phyloP scores from a whole-genome alignment of 306 rosid genomes.

The Prunus persica region Prunus_persica_NCBIv2 NC_034012.1:22537501-22538000 shows the following conservation, averaged over 20 bases:
- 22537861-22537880: constrained; percentile 9
- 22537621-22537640: neutral
- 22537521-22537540: neutral
- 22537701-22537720: neutral
- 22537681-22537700: neutral
- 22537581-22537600: neutral
- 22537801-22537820: neutral
- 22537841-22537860: neutral
- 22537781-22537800: neutral
- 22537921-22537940: constrained; percentile 51
- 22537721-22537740: neutral
- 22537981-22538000: constrained; percentile 42
- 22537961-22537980: constrained; percentile 37
- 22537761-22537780: neutral
- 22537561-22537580: neutral
- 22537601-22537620: neutral
- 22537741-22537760: neutral
- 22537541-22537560: neutral
- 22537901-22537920: constrained; percentile 4
- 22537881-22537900: neutral
- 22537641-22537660: neutral
- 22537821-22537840: neutral
- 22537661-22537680: neutral
- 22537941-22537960: constrained; percentile 34
- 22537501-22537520: neutral